phyloP scores from a whole-genome alignment of 257 asterid genomes.

The Nicotiana tomentosiformis region DNA sequence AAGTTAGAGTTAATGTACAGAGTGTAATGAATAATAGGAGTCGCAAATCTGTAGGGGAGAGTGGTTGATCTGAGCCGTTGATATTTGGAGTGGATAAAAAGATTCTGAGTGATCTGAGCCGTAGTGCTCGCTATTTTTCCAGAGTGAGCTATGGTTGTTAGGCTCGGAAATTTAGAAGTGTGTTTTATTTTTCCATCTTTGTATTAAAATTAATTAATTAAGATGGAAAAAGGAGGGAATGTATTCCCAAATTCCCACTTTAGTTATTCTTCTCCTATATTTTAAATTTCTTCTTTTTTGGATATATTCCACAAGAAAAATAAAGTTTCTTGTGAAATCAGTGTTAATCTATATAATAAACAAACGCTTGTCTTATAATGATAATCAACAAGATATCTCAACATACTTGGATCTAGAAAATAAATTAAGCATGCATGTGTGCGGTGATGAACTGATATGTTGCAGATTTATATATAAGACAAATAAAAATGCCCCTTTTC shows the following conservation, averaged over 20 bases:
- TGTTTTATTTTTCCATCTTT: not conserved
- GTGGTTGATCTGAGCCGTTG: constrained; percentile 19
- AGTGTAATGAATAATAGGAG: constrained; percentile 1
- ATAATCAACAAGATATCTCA: too few species aligned
- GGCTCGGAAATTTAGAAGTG: not conserved
- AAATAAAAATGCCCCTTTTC: too few species aligned
- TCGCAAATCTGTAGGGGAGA: constrained; percentile 4
- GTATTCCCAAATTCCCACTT: not conserved
- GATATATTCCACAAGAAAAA: not conserved
- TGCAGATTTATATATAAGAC: too few species aligned
- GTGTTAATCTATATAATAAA: too few species aligned
- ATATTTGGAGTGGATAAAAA: not conserved
- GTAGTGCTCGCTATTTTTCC: not conserved
- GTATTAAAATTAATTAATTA: not conserved
- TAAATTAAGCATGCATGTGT: too few species aligned
- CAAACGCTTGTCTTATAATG: too few species aligned
- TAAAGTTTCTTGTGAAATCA: too few species aligned
- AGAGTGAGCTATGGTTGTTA: not conserved
- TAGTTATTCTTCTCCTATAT: not conserved
- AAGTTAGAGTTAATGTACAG: constrained; percentile 6
- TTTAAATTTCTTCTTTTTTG: not conserved
- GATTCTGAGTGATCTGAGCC: not conserved
- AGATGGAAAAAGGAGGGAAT: not conserved
- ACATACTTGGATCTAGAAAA: too few species aligned
- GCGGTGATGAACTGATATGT: too few species aligned